phyloP scores from a whole-genome alignment of 78 protist species.

The Chrysochromulina tobinii region DNA sequence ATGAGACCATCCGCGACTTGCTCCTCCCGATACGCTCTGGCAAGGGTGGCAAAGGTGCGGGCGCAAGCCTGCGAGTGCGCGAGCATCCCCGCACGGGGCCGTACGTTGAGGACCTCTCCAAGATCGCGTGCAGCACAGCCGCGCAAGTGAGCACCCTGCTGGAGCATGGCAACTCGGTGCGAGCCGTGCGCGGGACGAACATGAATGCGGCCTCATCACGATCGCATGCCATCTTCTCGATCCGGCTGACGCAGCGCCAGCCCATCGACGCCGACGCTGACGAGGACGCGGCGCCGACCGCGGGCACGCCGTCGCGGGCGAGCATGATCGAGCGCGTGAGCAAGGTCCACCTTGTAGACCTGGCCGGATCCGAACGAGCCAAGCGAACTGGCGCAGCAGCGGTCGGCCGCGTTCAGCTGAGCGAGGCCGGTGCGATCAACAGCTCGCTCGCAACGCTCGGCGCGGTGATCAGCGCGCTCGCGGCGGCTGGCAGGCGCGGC shows the following conservation, averaged over 20 bases:
- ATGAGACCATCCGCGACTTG: conserved; percentile 9
- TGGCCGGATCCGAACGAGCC: not conserved
- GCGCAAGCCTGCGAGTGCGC: not conserved
- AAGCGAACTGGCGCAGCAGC: not conserved
- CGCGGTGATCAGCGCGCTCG: conserved; percentile 22
- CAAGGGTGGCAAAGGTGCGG: no score
- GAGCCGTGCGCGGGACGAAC: not conserved
- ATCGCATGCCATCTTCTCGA: conserved; percentile 29
- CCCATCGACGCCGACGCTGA: no score
- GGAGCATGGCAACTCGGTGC: not conserved
- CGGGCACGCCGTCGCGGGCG: not conserved
- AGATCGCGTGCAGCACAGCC: not conserved
- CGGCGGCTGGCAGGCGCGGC: not conserved
- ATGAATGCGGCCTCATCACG: conserved; percentile 19
- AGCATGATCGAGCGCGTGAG: no score
- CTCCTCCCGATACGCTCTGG: not conserved
- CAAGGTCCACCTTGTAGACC: not conserved
- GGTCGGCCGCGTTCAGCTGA: conserved; percentile 15
- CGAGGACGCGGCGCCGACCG: no score
- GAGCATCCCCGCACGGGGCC: not conserved
- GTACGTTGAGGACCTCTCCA: not conserved
- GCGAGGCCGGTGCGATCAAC: conserved; percentile 30
- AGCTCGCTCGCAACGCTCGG: conserved; percentile 28
- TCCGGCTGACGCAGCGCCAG: not conserved
- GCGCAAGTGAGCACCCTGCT: not conserved